Evolutionary conservation across 2,329 filamentous ascomycete species (phyloP), one percentile per base, ranked within the genome.

Genomic region (Emydomyces testavorans): DNA sequence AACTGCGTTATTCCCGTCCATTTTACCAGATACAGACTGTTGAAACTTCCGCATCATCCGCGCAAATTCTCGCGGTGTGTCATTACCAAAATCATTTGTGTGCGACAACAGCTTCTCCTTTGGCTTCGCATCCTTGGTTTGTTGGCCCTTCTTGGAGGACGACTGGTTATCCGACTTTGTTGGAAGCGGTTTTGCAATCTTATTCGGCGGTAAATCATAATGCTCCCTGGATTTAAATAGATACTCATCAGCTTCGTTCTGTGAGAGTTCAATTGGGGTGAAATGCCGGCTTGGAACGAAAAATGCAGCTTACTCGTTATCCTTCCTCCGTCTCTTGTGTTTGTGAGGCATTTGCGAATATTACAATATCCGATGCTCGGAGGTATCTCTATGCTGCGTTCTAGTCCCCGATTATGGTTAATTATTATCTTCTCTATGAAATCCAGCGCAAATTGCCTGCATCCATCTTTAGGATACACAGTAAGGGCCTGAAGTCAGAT

Each of bases 51-150:
- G 79, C 84, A 96, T 92, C 53, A 96, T 69, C 10, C 88, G 80
- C 52, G 79, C 78, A 65, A 98, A 98, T 1, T 84, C 86, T 56
- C 86, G 83, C 0, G 92, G 92, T 1, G 85, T 89, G 67, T 96
- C 92, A 62, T 94, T 81, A 32, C 53, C 58, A 51, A 52, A 58
- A 52, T 56, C 56, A 52, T 62, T 65, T 48, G 58, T 45, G 60
- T 65, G 52, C 52, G 38, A 29, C n/a, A n/a, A n/a, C 57, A 34
- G 32, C 15, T 37, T 46, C 6, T 38, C 32, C 34, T 31, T 46
- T 38, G 15, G 43, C 34, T 21, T 46, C 15, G 54, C 66, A 65
- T 39, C 55, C 50, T 54, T 59, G 56, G 20, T 32, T 31, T 52
- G 54, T 39, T 56, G 52, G 59, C 61, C 53, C 58, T 54, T 60